Percentiles rank a stretch among this genome's conserved stretches.
Conservation (phyloP, 129 eudicot genomes). For the Centella asiatica region DNA sequence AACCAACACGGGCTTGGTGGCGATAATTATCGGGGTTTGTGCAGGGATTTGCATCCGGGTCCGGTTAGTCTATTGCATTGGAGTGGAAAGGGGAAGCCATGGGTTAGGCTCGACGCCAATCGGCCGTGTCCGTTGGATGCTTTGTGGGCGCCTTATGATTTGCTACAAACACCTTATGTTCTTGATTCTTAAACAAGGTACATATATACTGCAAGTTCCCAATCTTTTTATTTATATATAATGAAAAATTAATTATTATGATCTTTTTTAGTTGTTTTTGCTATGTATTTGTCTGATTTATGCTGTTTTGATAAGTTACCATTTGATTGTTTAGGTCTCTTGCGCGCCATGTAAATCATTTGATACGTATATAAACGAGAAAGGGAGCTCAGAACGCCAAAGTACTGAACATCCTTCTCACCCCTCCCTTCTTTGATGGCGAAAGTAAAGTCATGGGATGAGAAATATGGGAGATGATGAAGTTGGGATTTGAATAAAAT, state of each 20-base stretch:
- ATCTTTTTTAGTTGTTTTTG: not conserved
- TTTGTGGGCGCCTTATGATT: slow-evolving; percentile 91
- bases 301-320: too few species aligned
- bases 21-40: slow-evolving; percentile 67
- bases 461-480: too few species aligned
- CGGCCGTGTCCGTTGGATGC: slow-evolving; percentile 78
- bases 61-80: slow-evolving; percentile 92
- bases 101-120: slow-evolving; percentile 69
- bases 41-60: slow-evolving; percentile 82
- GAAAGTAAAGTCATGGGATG: too few species aligned
- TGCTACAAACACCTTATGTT: slow-evolving; percentile 41
- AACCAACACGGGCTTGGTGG: slow-evolving; percentile 97
- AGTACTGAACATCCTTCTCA: too few species aligned
- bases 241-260: not conserved
- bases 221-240: not conserved
- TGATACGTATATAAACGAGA: too few species aligned
- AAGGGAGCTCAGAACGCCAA: too few species aligned
- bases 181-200: slow-evolving; percentile 50
- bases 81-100: slow-evolving; percentile 96
- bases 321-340: too few species aligned
- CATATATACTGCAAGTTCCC: not conserved
- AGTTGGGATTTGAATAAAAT: too few species aligned
- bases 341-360: too few species aligned
- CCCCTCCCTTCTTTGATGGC: too few species aligned
- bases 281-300: too few species aligned